Evolutionary conservation across 768 basidiomycete species (phyloP), one percentile per base, ranked within the genome.

Genomic region (Pulveroboletus sp.): DNA sequence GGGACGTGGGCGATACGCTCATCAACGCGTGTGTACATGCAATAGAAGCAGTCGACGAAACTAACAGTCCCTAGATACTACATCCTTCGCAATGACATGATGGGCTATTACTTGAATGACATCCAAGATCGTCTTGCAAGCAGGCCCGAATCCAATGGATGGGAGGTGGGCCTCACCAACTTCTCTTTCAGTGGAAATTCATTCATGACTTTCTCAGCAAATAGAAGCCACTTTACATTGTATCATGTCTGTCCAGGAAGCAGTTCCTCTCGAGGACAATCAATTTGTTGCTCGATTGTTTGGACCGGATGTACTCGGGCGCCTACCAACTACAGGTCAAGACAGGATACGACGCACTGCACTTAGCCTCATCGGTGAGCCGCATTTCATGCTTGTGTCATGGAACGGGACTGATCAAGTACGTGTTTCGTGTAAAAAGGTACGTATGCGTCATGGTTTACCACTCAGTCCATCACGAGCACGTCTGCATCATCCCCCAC

Each of bases 191-290:
- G 13, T 35, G 8, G 3, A 26, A 27, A 45, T 51, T 27, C 9
- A 43, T 39, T 8, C 18, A 5, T 15, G 8, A n/a, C 58, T 62
- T 10, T 27, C 37, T 46, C 55, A 95, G 90, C 84, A 89, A 51
- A 78, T 93, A 35, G 94, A 97, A 68, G 88, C 88, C 2, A 84
- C 84, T 0, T 66, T 97, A 7, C 89, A 94, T 61, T 93, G 89
- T 60, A 76, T 95, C 35, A 83, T 84, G 72, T 86, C 86, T 6
- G 76, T 93, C 8, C 89, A 94, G 59, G 94, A 97, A 73, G 91
- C 92, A 1, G 75, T 94, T 26, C 83, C 82, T 3, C 56, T 81
- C 2, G 77, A 79, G 35, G 73, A 77, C 47, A 77, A 77, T 45
- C 62, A 70, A 0, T 76, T 83, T 42, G 72, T 93, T 4, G 65